phyloP scores from a whole-genome alignment of 495 filamentous ascomycete genomes.

The Podospora tetraspora region DNA sequence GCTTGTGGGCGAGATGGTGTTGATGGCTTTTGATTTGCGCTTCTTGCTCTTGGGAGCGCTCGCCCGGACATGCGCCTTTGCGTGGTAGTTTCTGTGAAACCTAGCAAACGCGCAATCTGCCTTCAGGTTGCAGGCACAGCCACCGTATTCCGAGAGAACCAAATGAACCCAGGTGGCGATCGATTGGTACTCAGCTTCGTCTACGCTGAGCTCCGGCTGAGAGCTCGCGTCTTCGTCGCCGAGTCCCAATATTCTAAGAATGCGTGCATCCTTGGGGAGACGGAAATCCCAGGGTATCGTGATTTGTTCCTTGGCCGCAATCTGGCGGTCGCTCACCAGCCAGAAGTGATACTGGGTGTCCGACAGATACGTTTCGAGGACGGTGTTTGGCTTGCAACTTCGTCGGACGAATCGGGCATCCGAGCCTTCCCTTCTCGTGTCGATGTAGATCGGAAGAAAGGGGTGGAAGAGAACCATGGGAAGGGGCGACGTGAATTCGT shows the following conservation, averaged over 20 bases:
- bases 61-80: constrained; percentile 40
- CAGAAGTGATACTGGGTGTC: constrained; percentile 82
- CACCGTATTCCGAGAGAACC: constrained; percentile 78
- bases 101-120: constrained; percentile 63
- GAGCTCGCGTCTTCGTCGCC: constrained; percentile 36
- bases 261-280: constrained; percentile 41
- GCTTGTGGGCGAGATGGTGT: constrained; percentile 59
- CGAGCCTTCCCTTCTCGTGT: constrained; percentile 79
- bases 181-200: constrained; percentile 48
- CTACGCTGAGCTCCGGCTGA: constrained; percentile 36
- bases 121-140: constrained; percentile 71
- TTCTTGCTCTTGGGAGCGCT: constrained; percentile 57
- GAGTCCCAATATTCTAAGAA: constrained; percentile 47
- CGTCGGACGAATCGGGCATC: constrained; percentile 76
- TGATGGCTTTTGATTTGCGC: constrained; percentile 50
- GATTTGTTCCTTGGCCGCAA: constrained; percentile 53
- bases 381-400: constrained; percentile 81
- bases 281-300: constrained; percentile 54
- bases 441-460: constrained; percentile 79
- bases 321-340: constrained; percentile 70
- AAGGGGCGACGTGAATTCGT: constrained; percentile 68
- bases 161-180: constrained; percentile 55
- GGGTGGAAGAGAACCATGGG: constrained; percentile 84
- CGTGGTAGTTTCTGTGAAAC: constrained; percentile 62
- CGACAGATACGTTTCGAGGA: constrained; percentile 73